Evolutionary conservation across 805 yeast species (phyloP).

Genomic region (Myxozyma vanderwaltii): DNA sequence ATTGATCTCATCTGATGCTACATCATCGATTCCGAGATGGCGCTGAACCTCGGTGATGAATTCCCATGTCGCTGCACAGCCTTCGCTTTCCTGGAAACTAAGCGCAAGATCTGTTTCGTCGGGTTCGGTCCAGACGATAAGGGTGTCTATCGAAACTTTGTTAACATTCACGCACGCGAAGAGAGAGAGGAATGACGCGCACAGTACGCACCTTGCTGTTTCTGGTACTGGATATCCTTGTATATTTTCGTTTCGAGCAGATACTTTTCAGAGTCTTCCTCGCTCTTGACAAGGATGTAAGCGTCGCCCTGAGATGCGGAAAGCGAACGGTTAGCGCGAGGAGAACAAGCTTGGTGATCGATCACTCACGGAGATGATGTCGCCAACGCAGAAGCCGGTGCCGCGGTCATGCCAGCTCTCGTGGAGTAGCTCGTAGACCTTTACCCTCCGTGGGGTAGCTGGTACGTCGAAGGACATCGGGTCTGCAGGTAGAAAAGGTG

Average conservation of each 20-base stretch:
- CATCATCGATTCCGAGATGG: slow-evolving; percentile 33
- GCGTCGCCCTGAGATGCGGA: slow-evolving; percentile 42
- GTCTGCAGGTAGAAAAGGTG: background rate
- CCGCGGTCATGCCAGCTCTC: slow-evolving; percentile 92
- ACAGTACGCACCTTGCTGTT: slow-evolving; percentile 66
- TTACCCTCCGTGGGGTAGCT: slow-evolving; percentile 71
- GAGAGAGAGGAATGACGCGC: background rate
- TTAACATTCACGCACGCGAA: background rate
- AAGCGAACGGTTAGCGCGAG: too few relatives aligned
- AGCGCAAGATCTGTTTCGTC: slow-evolving; percentile 67
- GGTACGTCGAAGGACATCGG: slow-evolving; percentile 40
- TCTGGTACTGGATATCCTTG: slow-evolving; percentile 79
- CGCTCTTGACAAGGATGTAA: slow-evolving; percentile 71
- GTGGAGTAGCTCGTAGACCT: slow-evolving; percentile 79
- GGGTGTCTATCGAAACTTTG: slow-evolving; percentile 56
- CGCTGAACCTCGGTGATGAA: slow-evolving; percentile 34
- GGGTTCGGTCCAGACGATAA: slow-evolving; percentile 89
- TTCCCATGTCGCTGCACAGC: slow-evolving; percentile 74
- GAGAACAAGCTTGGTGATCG: background rate
- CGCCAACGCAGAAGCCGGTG: slow-evolving; percentile 84
- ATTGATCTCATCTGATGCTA: slow-evolving; percentile 54
- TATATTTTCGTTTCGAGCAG: slow-evolving; percentile 67
- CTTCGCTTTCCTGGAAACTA: slow-evolving; percentile 88
- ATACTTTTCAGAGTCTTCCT: slow-evolving; percentile 58
- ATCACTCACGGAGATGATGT: background rate